Evolutionary conservation across 2,329 filamentous ascomycete species (phyloP).

Genomic region (Trichoderma sp.): DNA sequence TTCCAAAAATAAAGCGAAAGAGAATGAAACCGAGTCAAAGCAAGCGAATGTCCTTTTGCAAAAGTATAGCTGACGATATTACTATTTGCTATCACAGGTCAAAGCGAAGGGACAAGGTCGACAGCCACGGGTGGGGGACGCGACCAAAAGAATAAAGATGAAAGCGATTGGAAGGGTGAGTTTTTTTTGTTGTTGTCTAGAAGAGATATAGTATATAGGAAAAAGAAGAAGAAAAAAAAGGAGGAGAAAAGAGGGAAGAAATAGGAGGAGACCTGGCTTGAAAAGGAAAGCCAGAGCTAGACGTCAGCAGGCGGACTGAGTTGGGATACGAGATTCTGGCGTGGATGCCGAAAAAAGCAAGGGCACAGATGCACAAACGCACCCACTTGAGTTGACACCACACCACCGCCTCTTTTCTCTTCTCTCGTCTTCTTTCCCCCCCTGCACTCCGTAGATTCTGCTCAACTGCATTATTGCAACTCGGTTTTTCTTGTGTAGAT

Average conservation of each 20-base stretch:
- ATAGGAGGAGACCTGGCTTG: neutral
- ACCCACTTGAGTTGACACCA: neutral
- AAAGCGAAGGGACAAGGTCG: neutral
- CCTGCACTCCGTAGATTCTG: too few relatives aligned
- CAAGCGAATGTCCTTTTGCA: conserved; percentile 2
- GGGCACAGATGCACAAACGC: neutral
- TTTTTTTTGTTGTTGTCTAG: too few relatives aligned
- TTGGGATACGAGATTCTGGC: conserved; percentile 8
- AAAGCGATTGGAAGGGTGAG: too few relatives aligned
- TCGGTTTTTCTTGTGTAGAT: neutral
- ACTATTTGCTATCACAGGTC: neutral
- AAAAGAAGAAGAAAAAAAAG: neutral
- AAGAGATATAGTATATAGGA: neutral
- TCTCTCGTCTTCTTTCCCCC: neutral
- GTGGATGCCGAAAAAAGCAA: conserved; percentile 11
- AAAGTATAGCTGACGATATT: neutral
- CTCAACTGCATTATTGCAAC: too few relatives aligned
- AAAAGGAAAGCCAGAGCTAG: neutral
- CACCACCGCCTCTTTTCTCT: neutral
- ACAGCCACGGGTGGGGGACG: neutral
- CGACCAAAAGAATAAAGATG: neutral
- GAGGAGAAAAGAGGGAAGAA: neutral
- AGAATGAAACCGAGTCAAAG: neutral
- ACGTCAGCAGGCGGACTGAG: neutral
- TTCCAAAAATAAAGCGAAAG: conserved; percentile 1